Percentiles rank a stretch among this genome's conserved stretches.
These are phyloP conservation scores for Phycomyces nitens DNA, from an alignment of 192 early-diverging fungal species.

Conservation along the genomic window DNA sequence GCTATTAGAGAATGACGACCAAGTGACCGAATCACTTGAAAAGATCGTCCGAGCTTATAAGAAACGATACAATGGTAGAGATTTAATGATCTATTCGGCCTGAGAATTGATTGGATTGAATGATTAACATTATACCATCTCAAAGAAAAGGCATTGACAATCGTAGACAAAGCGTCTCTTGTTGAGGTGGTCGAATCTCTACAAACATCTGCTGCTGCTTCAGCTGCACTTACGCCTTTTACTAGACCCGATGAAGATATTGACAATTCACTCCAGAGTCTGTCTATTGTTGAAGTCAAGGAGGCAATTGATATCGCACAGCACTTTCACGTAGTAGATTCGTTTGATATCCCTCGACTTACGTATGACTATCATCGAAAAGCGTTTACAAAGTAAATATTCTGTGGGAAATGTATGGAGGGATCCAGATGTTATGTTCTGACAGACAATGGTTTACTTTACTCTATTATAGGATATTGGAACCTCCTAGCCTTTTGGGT, in stretches of 20 bases:
- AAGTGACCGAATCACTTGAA: slow-evolving; percentile 60
- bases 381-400: slow-evolving; percentile 52
- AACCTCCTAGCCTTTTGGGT: slow-evolving; percentile 48
- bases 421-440: not conserved
- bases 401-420: not conserved
- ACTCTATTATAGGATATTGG: slow-evolving; percentile 19
- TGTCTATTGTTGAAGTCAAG: not conserved
- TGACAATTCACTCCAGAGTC: slow-evolving; percentile 9
- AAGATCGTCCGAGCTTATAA: slow-evolving; percentile 68
- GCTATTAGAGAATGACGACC: slow-evolving; percentile 45
- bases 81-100: not conserved
- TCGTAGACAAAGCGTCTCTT: slow-evolving; percentile 43
- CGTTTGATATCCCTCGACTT: slow-evolving; percentile 71
- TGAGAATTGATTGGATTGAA: not conserved
- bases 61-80: slow-evolving; percentile 62
- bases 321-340: slow-evolving; percentile 66
- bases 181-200: slow-evolving; percentile 49
- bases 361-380: slow-evolving; percentile 63
- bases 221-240: slow-evolving; percentile 11
- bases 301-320: slow-evolving; percentile 50
- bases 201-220: slow-evolving; percentile 35
- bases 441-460: not conserved
- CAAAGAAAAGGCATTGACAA: slow-evolving; percentile 18
- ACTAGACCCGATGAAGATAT: slow-evolving; percentile 7
- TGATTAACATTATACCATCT: no score